Evolutionary conservation across 176 grass and related monocot genomes (phyloP).

Genomic region (Carex kokanica): DNA sequence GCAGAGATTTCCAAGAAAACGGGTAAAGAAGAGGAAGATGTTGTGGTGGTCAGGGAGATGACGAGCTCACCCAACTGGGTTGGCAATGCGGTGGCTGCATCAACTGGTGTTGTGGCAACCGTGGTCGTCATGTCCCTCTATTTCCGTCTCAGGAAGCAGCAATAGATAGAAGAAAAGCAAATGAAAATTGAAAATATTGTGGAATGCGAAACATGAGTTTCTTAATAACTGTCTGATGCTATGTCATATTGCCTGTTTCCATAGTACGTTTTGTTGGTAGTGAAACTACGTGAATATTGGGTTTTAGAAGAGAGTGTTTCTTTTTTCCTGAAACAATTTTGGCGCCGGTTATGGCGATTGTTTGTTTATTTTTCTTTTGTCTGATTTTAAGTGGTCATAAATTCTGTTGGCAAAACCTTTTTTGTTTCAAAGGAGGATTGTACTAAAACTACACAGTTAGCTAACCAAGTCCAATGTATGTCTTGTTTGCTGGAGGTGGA

Average conservation of each 20-base stretch:
- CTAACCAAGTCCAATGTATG: background rate
- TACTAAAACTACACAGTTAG: background rate
- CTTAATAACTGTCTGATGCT: background rate
- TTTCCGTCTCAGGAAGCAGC: conserved; percentile 12
- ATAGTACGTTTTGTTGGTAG: background rate
- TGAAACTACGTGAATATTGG: background rate
- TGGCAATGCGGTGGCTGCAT: background rate
- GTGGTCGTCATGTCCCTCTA: conserved; percentile 21
- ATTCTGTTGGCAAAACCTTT: background rate
- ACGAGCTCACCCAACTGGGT: conserved; percentile 22
- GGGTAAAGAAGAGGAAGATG: background rate
- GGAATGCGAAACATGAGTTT: background rate
- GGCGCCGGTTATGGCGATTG: background rate
- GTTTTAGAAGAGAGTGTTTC: conserved; percentile 1
- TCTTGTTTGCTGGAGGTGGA: background rate
- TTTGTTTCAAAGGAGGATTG: background rate
- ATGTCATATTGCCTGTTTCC: background rate
- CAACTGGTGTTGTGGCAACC: background rate
- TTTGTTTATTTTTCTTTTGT: background rate
- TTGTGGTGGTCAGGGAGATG: conserved; percentile 26
- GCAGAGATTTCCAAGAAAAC: background rate
- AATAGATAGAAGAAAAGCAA: background rate
- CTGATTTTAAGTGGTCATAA: conserved; percentile 7
- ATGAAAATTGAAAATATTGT: background rate
- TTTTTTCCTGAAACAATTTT: conserved; percentile 3